A percentile compares a stretch with the other conserved stretches of the same genome.
These are phyloP conservation scores for Purshia tridentata DNA, from an alignment of 306 rosid genomes.

Conservation along the genomic window DNA sequence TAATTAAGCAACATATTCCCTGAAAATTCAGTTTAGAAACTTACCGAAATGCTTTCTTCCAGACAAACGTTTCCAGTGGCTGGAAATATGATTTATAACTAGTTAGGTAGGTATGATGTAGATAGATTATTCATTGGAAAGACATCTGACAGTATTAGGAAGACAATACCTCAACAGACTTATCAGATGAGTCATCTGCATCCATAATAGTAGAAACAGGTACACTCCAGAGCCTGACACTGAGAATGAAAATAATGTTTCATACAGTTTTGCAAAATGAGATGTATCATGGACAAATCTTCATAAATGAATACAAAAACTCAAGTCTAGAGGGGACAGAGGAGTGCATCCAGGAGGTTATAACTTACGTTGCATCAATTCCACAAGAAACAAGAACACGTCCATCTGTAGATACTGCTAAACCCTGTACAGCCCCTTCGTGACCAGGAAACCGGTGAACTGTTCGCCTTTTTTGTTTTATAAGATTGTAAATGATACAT, in stretches of 20 bases:
- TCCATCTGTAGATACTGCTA: conserved; percentile 79
- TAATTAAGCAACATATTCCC: conserved; percentile 9
- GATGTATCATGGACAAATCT: not conserved
- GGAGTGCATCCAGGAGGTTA: conserved; percentile 8
- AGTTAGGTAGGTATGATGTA: conserved; percentile 18
- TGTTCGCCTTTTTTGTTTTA: conserved; percentile 48
- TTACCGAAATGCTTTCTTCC: conserved; percentile 88
- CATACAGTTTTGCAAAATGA: not conserved
- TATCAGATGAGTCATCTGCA: conserved; percentile 35
- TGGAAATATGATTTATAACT: conserved; percentile 33
- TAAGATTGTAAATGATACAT: not conserved
- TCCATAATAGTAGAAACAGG: conserved; percentile 53
- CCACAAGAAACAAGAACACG: conserved; percentile 83
- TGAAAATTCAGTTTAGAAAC: conserved; percentile 22
- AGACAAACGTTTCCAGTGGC: conserved; percentile 66
- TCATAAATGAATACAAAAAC: not conserved
- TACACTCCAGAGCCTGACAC: conserved; percentile 84
- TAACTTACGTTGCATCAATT: conserved; percentile 78
- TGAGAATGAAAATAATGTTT: conserved; percentile 28
- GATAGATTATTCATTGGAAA: conserved; percentile 1
- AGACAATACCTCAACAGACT: conserved; percentile 50
- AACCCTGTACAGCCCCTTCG: conserved; percentile 84
- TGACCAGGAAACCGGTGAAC: conserved; percentile 87
- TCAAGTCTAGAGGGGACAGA: not conserved
- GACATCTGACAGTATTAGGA: not conserved